Evolutionary conservation across 2,329 filamentous ascomycete genomes (phyloP), one percentile per base, ranked within the genome.

Genomic region (Fusarium mundagurra): DNA sequence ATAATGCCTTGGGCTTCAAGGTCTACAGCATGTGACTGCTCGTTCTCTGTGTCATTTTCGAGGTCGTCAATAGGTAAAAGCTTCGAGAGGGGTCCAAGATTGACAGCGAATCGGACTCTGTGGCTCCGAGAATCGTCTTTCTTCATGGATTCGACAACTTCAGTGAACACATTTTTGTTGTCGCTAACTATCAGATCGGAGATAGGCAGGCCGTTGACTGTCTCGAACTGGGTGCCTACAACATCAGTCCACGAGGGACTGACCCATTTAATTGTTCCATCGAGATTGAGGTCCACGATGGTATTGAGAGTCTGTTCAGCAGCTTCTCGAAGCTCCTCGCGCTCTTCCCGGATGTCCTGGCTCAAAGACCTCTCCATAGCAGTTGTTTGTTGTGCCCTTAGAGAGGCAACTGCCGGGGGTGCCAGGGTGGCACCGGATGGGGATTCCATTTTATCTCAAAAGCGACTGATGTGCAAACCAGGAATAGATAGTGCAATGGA

Each of bases 1-100:
- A 98, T 97, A 80, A 99, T 99, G 29, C 96, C 96, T 83, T 99
- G 96, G 12, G 94, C 97, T 84, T 99, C 97, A 68, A 99, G 89
- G 71, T 95, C 92, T 69, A 98, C 87, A 44, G 90, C 72, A 64
- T 82, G 87, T 64, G 76, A 72, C 54, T 79, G 74, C 57, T 67
- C 83, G 80, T 62, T 84, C 80, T 84, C 78, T 54, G 81, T 77
- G 48, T 83, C 83, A 34, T 85, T 82, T 67, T 83, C 80, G 20
- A 85, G 77, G 38, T 81, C 80, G 29, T 86, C 84, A 73, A 85
- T 51, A 33, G 86, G 83, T 31, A 88, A 86, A 57, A 95, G 84
- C 75, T 91, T 91, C 18, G 93, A 95, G 45, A 90, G 83, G 10
- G 92, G 88, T 5, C 93, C 93, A 75, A 95, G 86, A 70, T 88